Percentiles rank a stretch among this genome's conserved stretches.
phyloP scores from a whole-genome alignment of 2,329 filamentous ascomycete genomes.

The Fonsecaea multimorphosa region DNA sequence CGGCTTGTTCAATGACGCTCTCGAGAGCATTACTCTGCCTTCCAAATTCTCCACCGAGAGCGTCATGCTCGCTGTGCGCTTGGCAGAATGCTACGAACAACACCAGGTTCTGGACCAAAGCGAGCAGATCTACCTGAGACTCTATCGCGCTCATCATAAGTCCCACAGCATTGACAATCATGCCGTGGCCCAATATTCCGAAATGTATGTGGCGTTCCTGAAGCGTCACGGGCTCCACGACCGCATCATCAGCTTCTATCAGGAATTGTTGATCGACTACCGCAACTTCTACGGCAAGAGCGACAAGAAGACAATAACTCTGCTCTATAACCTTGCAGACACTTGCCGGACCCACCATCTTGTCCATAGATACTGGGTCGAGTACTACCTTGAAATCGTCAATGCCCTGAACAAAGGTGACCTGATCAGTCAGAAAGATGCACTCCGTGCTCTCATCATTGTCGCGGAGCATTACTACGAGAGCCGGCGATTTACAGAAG shows the following conservation, averaged over 20 bases:
- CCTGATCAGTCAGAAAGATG: constrained; percentile 45
- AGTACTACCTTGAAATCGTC: constrained; percentile 33
- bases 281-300: constrained; percentile 45
- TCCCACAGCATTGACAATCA: constrained; percentile 44
- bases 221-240: constrained; percentile 38
- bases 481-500: constrained; percentile 48
- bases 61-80: constrained; percentile 54
- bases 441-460: constrained; percentile 48
- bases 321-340: constrained; percentile 48
- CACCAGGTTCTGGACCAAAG: constrained; percentile 47
- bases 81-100: constrained; percentile 55
- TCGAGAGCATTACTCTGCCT: constrained; percentile 54
- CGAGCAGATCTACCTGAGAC: constrained; percentile 46
- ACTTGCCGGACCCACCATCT: constrained; percentile 40
- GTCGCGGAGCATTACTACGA: constrained; percentile 49
- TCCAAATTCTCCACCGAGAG: constrained; percentile 52
- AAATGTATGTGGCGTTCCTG: constrained; percentile 21
- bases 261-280: constrained; percentile 50
- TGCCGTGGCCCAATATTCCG: constrained; percentile 44
- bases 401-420: constrained; percentile 46
- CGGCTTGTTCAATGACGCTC: constrained; percentile 52
- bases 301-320: constrained; percentile 46
- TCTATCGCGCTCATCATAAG: constrained; percentile 46
- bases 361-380: constrained; percentile 18
- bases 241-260: constrained; percentile 46